Evolutionary conservation across 257 asterid species (phyloP).

Genomic region (Salvia miltiorrhiza): DNA sequence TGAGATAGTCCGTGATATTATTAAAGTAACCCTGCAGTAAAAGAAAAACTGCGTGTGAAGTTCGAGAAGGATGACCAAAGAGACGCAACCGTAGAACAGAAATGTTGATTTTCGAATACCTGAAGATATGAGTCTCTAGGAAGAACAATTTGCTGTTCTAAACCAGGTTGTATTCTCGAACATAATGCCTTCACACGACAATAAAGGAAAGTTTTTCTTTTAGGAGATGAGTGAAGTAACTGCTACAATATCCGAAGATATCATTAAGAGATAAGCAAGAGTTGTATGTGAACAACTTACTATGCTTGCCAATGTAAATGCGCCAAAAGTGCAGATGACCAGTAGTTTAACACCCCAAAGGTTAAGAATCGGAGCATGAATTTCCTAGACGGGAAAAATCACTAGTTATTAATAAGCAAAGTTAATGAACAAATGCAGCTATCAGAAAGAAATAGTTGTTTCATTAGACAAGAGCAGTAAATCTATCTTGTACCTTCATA

Average conservation of each 20-base stretch:
- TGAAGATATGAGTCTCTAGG: conserved; percentile 98
- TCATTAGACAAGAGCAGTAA: conserved; percentile 7
- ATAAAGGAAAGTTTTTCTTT: conserved; percentile 3
- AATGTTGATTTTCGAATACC: conserved; percentile 39
- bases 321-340: conserved; percentile 75
- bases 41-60: conserved; percentile 22
- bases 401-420: conserved; percentile 4
- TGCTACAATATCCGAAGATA: neutral
- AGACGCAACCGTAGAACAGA: conserved; percentile 14
- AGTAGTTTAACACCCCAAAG: conserved; percentile 84
- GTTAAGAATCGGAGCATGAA: conserved; percentile 84
- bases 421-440: neutral
- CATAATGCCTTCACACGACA: conserved; percentile 68
- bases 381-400: conserved; percentile 48
- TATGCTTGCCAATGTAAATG: conserved; percentile 83
- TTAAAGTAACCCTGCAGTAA: conserved; percentile 77
- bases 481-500: conserved; percentile 70
- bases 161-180: conserved; percentile 92
- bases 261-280: conserved; percentile 9
- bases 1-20: conserved; percentile 74
- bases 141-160: conserved; percentile 97
- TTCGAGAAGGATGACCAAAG: conserved; percentile 2
- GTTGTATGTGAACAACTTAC: conserved; percentile 48
- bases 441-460: neutral
- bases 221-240: neutral